Evolutionary conservation across 2,329 filamentous ascomycete species (phyloP).

Genomic region (Cercospora janseana): DNA sequence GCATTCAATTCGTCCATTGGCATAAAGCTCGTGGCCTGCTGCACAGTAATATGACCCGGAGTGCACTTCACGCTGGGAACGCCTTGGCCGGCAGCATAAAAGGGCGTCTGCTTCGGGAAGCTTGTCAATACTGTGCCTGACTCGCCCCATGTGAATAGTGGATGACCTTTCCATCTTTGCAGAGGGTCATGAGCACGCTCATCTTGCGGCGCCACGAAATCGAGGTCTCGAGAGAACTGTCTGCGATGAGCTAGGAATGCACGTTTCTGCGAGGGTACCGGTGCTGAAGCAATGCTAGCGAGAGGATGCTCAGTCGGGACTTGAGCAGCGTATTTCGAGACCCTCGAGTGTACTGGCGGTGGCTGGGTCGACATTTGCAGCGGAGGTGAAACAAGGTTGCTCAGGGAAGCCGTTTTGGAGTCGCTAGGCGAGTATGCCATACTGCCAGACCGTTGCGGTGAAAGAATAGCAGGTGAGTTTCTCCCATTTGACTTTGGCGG

Average conservation of each 20-base stretch:
- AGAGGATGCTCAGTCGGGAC: conserved; percentile 13
- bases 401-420: conserved; percentile 42
- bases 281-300: conserved; percentile 30
- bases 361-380: conserved; percentile 54
- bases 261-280: conserved; percentile 9
- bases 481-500: conserved; percentile 38
- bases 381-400: conserved; percentile 38
- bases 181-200: conserved; percentile 68
- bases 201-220: conserved; percentile 57
- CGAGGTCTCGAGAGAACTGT: conserved; percentile 51
- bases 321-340: conserved; percentile 44
- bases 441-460: conserved; percentile 25
- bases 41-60: conserved; percentile 77
- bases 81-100: conserved; percentile 73
- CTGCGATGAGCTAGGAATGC: conserved; percentile 36
- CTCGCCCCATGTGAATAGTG: conserved; percentile 83
- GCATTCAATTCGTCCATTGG: conserved; percentile 69
- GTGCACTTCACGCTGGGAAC: conserved; percentile 76
- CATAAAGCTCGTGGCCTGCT: conserved; percentile 69
- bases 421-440: conserved; percentile 25
- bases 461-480: conserved; percentile 22
- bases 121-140: conserved; percentile 78
- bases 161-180: conserved; percentile 85
- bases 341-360: conserved; percentile 54
- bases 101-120: conserved; percentile 84